Conservation (phyloP, 768 basidiomycete genomes). For the Psilocybe cubensis region DNA sequence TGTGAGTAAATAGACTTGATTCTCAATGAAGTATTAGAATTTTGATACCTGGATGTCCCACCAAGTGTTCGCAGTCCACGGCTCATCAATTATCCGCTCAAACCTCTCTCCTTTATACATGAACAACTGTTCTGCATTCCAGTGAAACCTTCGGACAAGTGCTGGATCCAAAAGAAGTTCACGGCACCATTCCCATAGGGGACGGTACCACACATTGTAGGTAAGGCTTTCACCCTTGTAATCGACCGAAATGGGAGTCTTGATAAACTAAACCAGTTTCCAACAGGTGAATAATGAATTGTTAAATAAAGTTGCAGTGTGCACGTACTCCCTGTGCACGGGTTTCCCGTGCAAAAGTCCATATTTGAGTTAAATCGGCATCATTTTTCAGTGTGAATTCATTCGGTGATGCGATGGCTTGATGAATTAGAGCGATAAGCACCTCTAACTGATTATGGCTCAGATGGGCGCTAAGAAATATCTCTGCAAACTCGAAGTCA, state of each 20-base stretch:
- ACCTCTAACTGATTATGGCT: not conserved
- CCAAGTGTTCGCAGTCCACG: constrained; percentile 33
- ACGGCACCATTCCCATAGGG: not conserved
- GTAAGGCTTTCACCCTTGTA: not conserved
- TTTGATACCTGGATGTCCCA: constrained; percentile 38
- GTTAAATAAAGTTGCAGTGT: not conserved
- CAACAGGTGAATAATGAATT: not conserved
- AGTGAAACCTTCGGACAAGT: not conserved
- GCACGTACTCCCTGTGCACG: not conserved
- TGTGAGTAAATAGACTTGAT: no score
- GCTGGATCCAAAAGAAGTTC: no score
- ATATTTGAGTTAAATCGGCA: not conserved
- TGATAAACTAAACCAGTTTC: not conserved
- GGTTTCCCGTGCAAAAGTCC: not conserved
- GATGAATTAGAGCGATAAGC: not conserved
- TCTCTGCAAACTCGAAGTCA: not conserved
- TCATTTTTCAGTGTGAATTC: not conserved
- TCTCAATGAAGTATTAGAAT: not conserved
- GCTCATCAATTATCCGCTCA: constrained; percentile 31
- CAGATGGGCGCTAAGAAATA: not conserved
- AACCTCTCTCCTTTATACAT: not conserved
- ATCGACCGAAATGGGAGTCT: not conserved
- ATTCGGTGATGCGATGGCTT: not conserved
- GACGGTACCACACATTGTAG: not conserved
- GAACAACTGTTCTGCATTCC: not conserved